Conservation (phyloP, 805 yeast species). For the Candida lessepsii region DNA sequence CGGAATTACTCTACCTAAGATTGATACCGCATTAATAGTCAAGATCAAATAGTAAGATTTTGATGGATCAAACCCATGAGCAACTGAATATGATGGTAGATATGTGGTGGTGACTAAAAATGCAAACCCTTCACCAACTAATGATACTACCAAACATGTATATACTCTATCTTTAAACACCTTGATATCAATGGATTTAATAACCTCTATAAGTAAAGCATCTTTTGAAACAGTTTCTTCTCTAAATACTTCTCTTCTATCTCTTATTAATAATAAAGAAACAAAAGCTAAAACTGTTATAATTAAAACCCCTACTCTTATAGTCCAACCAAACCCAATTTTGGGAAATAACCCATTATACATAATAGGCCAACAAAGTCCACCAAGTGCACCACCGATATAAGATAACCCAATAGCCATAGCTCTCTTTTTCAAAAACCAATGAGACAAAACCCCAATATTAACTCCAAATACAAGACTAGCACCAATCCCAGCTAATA, state of each 20-base stretch:
- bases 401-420: slow-evolving; percentile 28
- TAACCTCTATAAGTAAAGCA: slow-evolving; percentile 15
- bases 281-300: slow-evolving; percentile 16
- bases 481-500: slow-evolving; percentile 24
- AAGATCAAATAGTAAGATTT: slow-evolving; percentile 23
- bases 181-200: slow-evolving; percentile 24
- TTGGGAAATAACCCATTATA: slow-evolving; percentile 24
- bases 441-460: slow-evolving; percentile 24
- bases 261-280: slow-evolving; percentile 20
- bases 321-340: slow-evolving; percentile 33
- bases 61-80: slow-evolving; percentile 20
- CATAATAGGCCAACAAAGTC: slow-evolving; percentile 28
- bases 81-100: slow-evolving; percentile 25
- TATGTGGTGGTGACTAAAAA: slow-evolving; percentile 24
- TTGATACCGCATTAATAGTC: slow-evolving; percentile 25
- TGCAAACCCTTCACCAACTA: slow-evolving; percentile 31
- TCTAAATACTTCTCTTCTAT: slow-evolving; percentile 18
- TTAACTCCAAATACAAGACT: slow-evolving; percentile 26
- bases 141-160: slow-evolving; percentile 22
- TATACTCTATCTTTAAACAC: slow-evolving; percentile 24
- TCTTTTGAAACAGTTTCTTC: slow-evolving; percentile 7
- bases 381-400: slow-evolving; percentile 34
- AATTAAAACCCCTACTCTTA: slow-evolving; percentile 26
- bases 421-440: slow-evolving; percentile 22
- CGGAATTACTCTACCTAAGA: slow-evolving; percentile 27